Conservation (phyloP, 1,139 yeast species). For the Yamadazyma membranifaciens region DNA sequence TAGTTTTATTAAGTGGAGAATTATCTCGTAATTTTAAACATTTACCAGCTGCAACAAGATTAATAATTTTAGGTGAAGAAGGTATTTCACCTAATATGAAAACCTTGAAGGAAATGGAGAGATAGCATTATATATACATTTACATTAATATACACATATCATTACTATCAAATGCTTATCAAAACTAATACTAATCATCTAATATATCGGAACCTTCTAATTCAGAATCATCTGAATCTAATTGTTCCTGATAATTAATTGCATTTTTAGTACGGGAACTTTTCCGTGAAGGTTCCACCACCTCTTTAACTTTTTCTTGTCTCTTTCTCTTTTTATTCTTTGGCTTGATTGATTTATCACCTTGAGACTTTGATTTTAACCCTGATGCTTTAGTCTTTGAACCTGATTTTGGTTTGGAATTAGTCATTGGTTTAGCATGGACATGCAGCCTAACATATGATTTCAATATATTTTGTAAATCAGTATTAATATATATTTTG, state of each 20-base stretch:
- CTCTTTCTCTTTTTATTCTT: constrained; percentile 5
- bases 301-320: not conserved
- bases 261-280: constrained; percentile 40
- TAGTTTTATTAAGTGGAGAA: constrained; percentile 29
- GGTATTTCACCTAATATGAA: constrained; percentile 54
- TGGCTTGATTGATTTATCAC: not conserved
- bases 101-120: constrained; percentile 52
- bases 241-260: constrained; percentile 36
- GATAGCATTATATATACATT: constrained; percentile 15
- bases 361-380: constrained; percentile 3
- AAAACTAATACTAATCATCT: too few relatives aligned
- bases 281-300: constrained; percentile 49
- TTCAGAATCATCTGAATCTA: constrained; percentile 8
- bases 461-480: constrained; percentile 28
- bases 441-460: constrained; percentile 25
- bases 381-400: constrained; percentile 1
- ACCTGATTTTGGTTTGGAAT: constrained; percentile 6
- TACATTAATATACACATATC: constrained; percentile 3
- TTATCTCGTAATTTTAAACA: constrained; percentile 36
- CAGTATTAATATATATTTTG: constrained; percentile 50
- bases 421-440: constrained; percentile 1
- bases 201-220: too few relatives aligned
- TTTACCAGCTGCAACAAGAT: constrained; percentile 76
- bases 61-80: constrained; percentile 75
- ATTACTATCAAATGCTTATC: not conserved